Evolutionary conservation across 768 basidiomycete species (phyloP).

Genomic region (Calocybe indica): DNA sequence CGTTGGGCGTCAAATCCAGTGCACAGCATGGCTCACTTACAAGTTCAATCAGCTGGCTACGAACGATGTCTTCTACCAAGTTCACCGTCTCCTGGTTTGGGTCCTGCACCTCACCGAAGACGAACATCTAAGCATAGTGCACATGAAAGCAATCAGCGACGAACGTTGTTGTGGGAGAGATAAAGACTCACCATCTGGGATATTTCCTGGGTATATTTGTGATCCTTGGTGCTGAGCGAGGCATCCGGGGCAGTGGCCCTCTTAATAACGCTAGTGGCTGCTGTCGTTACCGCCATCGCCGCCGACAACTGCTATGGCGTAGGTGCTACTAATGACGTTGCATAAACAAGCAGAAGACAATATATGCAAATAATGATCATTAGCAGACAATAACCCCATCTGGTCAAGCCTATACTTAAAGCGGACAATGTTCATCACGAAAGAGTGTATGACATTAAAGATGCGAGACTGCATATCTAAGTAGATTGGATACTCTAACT

Average conservation of each 20-base stretch:
- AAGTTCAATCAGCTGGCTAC: conserved; percentile 86
- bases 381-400: no score
- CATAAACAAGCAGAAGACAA: no score
- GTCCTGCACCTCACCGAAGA: conserved; percentile 93
- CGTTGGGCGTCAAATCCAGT: background rate
- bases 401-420: no score
- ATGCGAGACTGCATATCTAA: no score
- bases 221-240: conserved; percentile 39
- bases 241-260: conserved; percentile 9
- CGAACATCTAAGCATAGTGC: conserved; percentile 69
- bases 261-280: background rate
- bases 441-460: no score
- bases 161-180: background rate
- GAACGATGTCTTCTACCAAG: conserved; percentile 92
- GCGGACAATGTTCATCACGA: no score
- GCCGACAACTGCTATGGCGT: background rate
- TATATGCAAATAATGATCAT: no score
- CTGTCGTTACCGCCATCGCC: background rate
- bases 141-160: conserved; percentile 1
- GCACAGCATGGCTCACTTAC: conserved; percentile 34
- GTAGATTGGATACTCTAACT: no score
- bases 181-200: conserved; percentile 73
- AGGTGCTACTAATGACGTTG: no score
- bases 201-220: conserved; percentile 90
- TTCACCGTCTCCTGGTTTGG: conserved; percentile 84